These are phyloP conservation scores for Penicillium ucsense DNA, from an alignment of 495 filamentous ascomycete genomes.

Conservation along the genomic window DNA sequence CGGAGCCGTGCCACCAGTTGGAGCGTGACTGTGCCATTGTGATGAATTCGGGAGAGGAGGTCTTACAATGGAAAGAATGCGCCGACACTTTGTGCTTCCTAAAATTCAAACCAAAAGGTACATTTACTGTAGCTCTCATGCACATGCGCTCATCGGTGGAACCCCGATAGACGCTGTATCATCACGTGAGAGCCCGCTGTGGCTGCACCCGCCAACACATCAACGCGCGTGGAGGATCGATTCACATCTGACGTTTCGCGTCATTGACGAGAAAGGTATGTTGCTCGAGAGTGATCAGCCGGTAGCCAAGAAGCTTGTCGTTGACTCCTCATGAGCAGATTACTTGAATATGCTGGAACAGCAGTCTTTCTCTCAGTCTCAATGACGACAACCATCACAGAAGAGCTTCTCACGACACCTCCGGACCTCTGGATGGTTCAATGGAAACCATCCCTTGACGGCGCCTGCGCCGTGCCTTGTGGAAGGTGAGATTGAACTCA, in stretches of 20 bases:
- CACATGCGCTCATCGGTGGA: constrained; percentile 20
- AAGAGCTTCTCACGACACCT: constrained; percentile 34
- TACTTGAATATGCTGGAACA: background rate
- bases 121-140: constrained; percentile 9
- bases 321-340: too few species aligned
- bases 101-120: too few species aligned
- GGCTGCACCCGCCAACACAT: constrained; percentile 7
- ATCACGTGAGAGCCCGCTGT: constrained; percentile 14
- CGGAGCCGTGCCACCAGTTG: constrained; percentile 18
- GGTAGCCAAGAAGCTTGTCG: too few species aligned
- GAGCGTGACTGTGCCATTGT: constrained; percentile 10
- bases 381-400: constrained; percentile 27
- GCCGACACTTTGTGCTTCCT: too few species aligned
- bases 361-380: constrained; percentile 14
- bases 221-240: background rate
- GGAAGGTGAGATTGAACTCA: constrained; percentile 25
- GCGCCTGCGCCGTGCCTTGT: constrained; percentile 7
- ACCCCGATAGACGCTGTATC: constrained; percentile 7
- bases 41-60: background rate
- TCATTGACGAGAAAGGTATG: constrained; percentile 3
- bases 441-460: constrained; percentile 26
- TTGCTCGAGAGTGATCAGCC: background rate
- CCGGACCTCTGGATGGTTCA: constrained; percentile 9
- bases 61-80: too few species aligned
- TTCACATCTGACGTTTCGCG: background rate